phyloP scores from a whole-genome alignment of 768 basidiomycete genomes.

The Lyophyllum semitale region DNA sequence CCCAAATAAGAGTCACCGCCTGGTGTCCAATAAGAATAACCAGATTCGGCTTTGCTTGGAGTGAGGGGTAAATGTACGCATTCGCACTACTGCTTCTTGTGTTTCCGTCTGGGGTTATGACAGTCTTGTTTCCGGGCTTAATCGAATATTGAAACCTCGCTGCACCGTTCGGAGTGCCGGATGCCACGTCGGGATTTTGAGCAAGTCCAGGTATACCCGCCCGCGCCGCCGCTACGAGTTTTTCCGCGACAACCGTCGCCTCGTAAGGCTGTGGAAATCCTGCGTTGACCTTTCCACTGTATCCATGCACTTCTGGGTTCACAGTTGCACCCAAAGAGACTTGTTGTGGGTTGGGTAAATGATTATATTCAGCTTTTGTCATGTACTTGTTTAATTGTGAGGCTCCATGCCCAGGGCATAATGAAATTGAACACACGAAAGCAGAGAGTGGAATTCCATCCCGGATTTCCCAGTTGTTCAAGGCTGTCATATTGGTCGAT shows the following conservation, averaged over 20 bases:
- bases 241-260: background rate
- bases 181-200: constrained; percentile 12
- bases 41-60: too few relatives aligned
- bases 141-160: too few relatives aligned
- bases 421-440: too few relatives aligned
- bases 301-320: constrained; percentile 10
- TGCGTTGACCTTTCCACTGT: constrained; percentile 9
- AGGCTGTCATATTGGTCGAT: constrained; percentile 16
- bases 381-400: constrained; percentile 6
- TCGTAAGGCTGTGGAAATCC: too few relatives aligned
- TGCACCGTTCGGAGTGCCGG: constrained; percentile 16
- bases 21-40: constrained; percentile 13
- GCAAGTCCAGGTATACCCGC: constrained; percentile 7
- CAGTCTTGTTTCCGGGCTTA: constrained; percentile 12
- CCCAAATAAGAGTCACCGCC: constrained; percentile 10
- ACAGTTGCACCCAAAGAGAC: constrained; percentile 7
- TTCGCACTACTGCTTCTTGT: constrained; percentile 14
- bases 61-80: too few relatives aligned
- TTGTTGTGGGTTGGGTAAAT: constrained; percentile 12
- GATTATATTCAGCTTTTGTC: constrained; percentile 11
- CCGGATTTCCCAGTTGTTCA: constrained; percentile 18
- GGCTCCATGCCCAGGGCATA: too few relatives aligned
- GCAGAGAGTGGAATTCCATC: constrained; percentile 20
- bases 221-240: background rate
- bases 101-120: constrained; percentile 9